Percentiles rank a stretch among this genome's conserved stretches.
phyloP scores from a whole-genome alignment of 2,329 filamentous ascomycete genomes.

The Cytospora leucostoma region DNA sequence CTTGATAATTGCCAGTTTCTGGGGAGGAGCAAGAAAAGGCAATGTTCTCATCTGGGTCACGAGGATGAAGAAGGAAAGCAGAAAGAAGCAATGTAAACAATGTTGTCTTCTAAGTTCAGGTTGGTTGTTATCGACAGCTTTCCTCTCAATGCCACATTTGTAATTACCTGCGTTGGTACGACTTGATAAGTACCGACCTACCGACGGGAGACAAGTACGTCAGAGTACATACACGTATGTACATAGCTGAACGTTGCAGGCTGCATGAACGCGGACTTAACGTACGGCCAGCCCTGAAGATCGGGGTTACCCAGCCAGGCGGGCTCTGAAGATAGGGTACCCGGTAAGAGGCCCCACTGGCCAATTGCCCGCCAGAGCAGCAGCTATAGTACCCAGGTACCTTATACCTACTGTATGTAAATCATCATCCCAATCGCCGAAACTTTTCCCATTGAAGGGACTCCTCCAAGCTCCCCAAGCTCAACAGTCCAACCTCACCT shows the following conservation, averaged over 20 bases:
- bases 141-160: neutral
- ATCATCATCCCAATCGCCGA: constrained; percentile 14
- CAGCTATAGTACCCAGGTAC: neutral
- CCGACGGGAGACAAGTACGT: too few relatives aligned
- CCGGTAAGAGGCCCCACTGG: constrained; percentile 8
- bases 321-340: constrained; percentile 6
- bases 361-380: neutral
- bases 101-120: neutral
- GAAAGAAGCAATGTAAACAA: neutral
- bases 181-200: neutral
- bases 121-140: neutral
- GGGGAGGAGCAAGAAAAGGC: neutral
- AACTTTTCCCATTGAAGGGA: constrained; percentile 5
- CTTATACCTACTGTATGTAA: too few relatives aligned
- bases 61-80: neutral
- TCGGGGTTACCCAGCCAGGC: neutral
- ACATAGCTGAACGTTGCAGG: neutral
- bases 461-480: neutral
- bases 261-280: neutral
- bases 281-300: neutral
- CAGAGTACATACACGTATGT: neutral
- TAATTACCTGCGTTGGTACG: neutral
- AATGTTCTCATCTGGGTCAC: neutral
- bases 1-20: neutral
- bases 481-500: neutral